Base-by-base conservation (phyloP, 768 basidiomycete species). In the Pholiota microspora region DNA sequence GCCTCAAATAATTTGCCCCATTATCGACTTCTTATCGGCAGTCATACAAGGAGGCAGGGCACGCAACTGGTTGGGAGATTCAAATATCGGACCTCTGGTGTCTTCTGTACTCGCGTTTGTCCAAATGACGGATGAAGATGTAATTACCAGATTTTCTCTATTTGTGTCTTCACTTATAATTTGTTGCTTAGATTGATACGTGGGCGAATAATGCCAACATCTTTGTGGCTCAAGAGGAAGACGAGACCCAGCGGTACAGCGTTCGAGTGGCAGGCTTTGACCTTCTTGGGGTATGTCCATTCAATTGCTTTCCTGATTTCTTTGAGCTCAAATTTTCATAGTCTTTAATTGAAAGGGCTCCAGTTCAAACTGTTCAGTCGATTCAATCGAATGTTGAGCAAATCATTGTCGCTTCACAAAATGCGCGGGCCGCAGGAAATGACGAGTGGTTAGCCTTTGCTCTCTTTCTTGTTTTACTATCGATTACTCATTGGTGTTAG, bases 211-310 rank as follows among this genome's bases (percentile, higher is more conserved):
- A 97, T 62, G 85, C 92, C 3, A 98, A 98, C 61, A 84, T 88
- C 2, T 98, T 98, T 64, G 86, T 98, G 27, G 88, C 89, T 23
- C 93, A 98, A 65, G 95, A 98, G 64, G 93, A 97, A 51, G 96
- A 98, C 56, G 94, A 96, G 57, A 86, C 86, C 1, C 84, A 89
- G 50, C 66, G 78, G 1, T 95, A 94, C 65, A 91, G 89, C 51
- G 79, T 93, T 29, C 81, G 97, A 31, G 82, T 92, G 2, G 89
- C 92, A 3, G 87, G 87, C 2, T 87, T 94, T 61, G 96, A 98
- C 64, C 71, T 98, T 31, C 71, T 96, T 48, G 78, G 79, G 28
- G 95, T 97, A 67, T 48, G 66, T 61, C 12, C 27, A 57, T 2
- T 23, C 36, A 40, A 46, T 46, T 35, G 0, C 15, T 10, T 34